Evolutionary conservation across 108 stramenopile species (phyloP).

Genomic region (Pseudonitzschia multistriata): DNA sequence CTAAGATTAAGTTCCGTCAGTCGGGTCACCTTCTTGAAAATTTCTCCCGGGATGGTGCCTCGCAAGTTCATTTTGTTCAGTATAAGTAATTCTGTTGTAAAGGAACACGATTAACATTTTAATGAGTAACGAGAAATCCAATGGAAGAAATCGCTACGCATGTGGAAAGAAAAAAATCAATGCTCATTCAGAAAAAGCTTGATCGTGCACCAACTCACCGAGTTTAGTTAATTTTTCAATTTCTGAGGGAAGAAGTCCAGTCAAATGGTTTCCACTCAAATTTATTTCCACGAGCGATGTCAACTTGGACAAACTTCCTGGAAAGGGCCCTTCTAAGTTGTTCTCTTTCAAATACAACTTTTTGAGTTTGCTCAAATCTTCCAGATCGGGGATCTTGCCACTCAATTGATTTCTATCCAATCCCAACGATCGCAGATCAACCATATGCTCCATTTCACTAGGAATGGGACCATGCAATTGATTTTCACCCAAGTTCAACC

Average conservation of each 20-base stretch:
- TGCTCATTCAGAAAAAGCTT: neutral
- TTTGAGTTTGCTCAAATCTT: neutral
- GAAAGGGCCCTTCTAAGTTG: constrained; percentile 28
- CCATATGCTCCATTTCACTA: constrained; percentile 15
- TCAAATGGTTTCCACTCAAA: constrained; percentile 31
- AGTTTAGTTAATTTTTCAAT: constrained; percentile 41
- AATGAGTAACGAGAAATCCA: neutral
- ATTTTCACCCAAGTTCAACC: constrained; percentile 42
- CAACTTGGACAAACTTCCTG: constrained; percentile 24
- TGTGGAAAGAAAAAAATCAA: neutral
- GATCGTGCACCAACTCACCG: constrained; percentile 22
- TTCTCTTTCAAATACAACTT: constrained; percentile 27
- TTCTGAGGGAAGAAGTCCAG: constrained; percentile 38
- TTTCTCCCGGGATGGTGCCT: constrained; percentile 23
- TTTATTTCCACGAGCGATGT: constrained; percentile 33
- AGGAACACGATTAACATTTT: neutral
- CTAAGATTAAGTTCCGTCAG: constrained; percentile 26
- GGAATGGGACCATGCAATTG: constrained; percentile 43
- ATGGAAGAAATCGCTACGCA: neutral
- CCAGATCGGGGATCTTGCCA: constrained; percentile 17
- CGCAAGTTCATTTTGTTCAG: neutral
- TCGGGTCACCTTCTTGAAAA: constrained; percentile 27
- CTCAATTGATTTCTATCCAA: constrained; percentile 22
- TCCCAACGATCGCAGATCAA: constrained; percentile 10
- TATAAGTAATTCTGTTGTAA: neutral